These are phyloP conservation scores for Xylaria sp. DNA, from an alignment of 495 filamentous ascomycete genomes.

Conservation along the genomic window DNA sequence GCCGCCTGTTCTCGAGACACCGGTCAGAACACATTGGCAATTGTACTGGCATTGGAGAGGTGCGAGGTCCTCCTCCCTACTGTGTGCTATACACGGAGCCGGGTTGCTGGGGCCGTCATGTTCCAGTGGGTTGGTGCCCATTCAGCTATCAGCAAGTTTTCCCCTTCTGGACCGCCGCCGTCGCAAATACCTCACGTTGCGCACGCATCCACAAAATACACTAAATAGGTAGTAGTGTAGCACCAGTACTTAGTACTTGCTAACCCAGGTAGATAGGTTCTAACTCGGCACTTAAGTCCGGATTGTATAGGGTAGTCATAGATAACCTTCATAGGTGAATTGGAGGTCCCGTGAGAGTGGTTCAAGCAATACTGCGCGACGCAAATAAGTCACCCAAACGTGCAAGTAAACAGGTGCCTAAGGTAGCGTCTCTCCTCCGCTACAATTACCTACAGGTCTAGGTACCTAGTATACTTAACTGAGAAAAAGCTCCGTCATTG, in stretches of 20 bases:
- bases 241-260: neutral
- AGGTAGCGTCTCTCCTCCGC: neutral
- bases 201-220: neutral
- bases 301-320: neutral
- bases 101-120: neutral
- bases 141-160: slow-evolving; percentile 15
- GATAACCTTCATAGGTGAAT: neutral
- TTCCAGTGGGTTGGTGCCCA: slow-evolving; percentile 10
- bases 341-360: neutral
- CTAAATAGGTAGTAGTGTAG: neutral
- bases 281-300: neutral
- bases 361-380: neutral
- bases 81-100: too few relatives aligned
- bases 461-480: too few relatives aligned
- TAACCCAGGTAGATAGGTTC: neutral
- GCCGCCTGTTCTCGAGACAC: neutral
- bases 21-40: too few relatives aligned
- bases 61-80: too few relatives aligned
- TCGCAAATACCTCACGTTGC: neutral
- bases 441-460: neutral
- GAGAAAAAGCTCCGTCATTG: too few relatives aligned
- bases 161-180: neutral
- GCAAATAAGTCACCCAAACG: neutral
- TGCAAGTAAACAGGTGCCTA: too few relatives aligned
- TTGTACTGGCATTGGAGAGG: too few relatives aligned